phyloP scores from a whole-genome alignment of 208 protist species.

The Porcisia hertigi region DNA sequence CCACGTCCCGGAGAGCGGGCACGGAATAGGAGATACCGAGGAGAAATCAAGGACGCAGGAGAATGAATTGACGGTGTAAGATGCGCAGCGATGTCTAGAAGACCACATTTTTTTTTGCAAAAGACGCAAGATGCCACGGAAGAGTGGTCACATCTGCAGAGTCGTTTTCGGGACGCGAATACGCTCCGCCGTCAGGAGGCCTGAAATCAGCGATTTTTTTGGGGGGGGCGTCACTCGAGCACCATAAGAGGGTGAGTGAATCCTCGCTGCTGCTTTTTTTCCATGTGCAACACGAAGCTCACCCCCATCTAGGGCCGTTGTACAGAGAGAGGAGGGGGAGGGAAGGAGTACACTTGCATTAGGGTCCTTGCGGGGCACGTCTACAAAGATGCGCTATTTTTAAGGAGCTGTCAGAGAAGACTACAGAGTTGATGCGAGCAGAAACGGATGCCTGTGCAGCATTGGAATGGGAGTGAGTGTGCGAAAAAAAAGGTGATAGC shows the following conservation, averaged over 20 bases:
- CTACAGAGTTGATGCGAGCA: background rate
- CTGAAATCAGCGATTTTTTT: background rate
- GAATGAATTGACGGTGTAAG: no score
- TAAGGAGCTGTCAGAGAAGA: background rate
- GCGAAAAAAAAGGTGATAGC: background rate
- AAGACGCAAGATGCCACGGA: background rate
- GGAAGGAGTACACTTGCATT: background rate
- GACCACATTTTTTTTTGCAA: background rate
- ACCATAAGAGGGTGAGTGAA: background rate
- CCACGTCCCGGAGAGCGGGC: no score
- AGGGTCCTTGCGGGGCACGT: background rate
- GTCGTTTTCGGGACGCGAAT: background rate
- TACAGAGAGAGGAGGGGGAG: background rate
- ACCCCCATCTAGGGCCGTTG: background rate
- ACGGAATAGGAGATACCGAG: no score
- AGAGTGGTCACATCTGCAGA: background rate
- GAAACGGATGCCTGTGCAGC: background rate
- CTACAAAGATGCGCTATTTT: background rate
- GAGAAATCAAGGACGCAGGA: no score
- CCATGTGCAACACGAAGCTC: background rate
- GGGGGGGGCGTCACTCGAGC: no score
- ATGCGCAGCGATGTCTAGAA: no score
- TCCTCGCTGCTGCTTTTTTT: background rate
- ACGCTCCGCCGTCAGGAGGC: background rate
- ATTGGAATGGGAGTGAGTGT: background rate